Conservation (phyloP, 306 rosid species). For the Quercus bicolor region DNA sequence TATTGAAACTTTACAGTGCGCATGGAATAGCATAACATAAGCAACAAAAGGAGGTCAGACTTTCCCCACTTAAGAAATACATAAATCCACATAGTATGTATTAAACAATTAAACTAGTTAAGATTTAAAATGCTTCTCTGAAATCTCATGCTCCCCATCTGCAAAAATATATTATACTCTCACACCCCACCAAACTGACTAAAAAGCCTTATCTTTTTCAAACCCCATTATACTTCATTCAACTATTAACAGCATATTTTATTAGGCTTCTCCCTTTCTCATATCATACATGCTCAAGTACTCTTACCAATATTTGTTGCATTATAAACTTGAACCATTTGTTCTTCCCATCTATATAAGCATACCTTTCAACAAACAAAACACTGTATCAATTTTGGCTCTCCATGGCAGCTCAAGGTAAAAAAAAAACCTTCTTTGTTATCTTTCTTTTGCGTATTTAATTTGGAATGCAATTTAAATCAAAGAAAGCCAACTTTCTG, state of each 20-base stretch:
- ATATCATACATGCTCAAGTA: conserved; percentile 29
- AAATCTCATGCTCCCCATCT: conserved; percentile 64
- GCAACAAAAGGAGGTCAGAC: conserved; percentile 63
- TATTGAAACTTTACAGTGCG: conserved; percentile 79
- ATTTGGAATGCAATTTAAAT: neutral
- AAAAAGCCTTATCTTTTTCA: conserved; percentile 63
- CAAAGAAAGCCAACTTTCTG: neutral
- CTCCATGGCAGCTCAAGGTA: conserved; percentile 54
- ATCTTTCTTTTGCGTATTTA: conserved; percentile 9
- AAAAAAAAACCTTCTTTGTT: conserved; percentile 16
- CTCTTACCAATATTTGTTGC: conserved; percentile 51
- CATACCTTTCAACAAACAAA: conserved; percentile 37
- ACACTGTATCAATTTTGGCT: conserved; percentile 32
- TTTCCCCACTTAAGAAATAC: conserved; percentile 47
- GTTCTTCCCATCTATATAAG: conserved; percentile 41
- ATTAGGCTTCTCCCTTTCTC: conserved; percentile 13
- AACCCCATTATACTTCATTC: conserved; percentile 43
- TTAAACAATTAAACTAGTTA: conserved; percentile 19
- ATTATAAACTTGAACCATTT: conserved; percentile 39
- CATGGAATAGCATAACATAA: conserved; percentile 62
- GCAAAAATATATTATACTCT: conserved; percentile 50
- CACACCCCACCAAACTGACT: conserved; percentile 67
- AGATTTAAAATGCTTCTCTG: conserved; percentile 47
- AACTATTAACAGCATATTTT: conserved; percentile 38
- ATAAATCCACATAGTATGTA: neutral